Percentiles rank a stretch among this genome's conserved stretches.
Evolutionary conservation across 169 alveolate species (phyloP).

Genomic region (Toxoplasma gondii): DNA sequence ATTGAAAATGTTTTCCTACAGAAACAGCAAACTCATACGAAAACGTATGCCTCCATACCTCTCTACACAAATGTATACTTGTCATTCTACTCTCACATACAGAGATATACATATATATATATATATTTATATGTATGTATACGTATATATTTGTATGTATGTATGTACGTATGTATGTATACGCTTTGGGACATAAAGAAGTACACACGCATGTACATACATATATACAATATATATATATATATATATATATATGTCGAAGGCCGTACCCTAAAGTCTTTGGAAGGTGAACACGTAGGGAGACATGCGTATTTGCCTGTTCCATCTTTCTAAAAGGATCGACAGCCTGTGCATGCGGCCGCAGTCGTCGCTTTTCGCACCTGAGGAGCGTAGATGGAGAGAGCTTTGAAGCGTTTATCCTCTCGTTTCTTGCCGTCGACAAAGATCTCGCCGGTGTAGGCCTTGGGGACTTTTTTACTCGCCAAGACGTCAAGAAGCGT

Average conservation of each 20-base stretch:
- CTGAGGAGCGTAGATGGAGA: conserved; percentile 25
- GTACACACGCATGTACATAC: background rate
- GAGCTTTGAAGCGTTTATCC: background rate
- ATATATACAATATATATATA: too few relatives aligned
- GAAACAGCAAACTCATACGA: background rate
- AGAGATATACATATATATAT: background rate
- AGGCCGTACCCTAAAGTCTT: too few relatives aligned
- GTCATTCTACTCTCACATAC: too few relatives aligned
- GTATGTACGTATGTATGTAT: background rate
- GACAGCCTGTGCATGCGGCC: too few relatives aligned
- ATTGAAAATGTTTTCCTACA: background rate
- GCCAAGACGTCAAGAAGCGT: conserved; percentile 8
- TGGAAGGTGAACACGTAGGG: too few relatives aligned
- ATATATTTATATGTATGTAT: background rate
- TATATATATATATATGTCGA: too few relatives aligned
- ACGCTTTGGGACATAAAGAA: background rate
- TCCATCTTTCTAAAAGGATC: too few relatives aligned
- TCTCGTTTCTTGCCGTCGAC: background rate
- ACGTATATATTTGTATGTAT: background rate
- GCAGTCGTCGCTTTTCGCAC: background rate
- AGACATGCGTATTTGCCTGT: too few relatives aligned
- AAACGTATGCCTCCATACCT: background rate
- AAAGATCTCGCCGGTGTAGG: background rate
- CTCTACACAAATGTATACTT: background rate
- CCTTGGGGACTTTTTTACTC: background rate